A percentile compares a stretch with the other conserved stretches of the same genome.
phyloP scores from a whole-genome alignment of 768 basidiomycete species.

The Amanita polypyramis region DNA sequence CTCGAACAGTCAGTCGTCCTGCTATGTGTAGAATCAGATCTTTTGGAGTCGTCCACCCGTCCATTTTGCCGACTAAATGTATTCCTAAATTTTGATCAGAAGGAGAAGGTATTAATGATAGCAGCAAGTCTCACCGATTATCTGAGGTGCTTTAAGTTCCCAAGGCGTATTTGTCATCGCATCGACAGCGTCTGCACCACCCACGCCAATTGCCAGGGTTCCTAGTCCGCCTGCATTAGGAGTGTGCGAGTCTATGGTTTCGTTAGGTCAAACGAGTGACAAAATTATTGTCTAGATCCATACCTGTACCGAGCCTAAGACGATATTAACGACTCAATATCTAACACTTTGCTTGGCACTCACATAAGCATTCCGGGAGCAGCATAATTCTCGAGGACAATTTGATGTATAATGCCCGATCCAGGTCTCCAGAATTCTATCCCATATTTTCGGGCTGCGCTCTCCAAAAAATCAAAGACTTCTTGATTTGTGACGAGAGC shows the following conservation, averaged over 20 bases:
- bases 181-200: conserved; percentile 96
- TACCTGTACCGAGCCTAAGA: conserved; percentile 73
- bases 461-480: conserved; percentile 95
- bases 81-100: conserved; percentile 41
- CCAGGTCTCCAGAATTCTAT: conserved; percentile 99
- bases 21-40: conserved; percentile 93
- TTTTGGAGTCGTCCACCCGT: conserved; percentile 91
- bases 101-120: neutral
- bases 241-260: conserved; percentile 76
- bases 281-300: neutral
- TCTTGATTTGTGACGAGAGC: conserved; percentile 88
- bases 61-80: conserved; percentile 78
- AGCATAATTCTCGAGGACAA: conserved; percentile 95
- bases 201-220: conserved; percentile 96
- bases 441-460: conserved; percentile 81
- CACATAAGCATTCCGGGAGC: conserved; percentile 92
- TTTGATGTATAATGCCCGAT: conserved; percentile 95
- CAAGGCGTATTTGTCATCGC: conserved; percentile 97
- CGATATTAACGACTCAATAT: conserved; percentile 4
- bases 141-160: conserved; percentile 88
- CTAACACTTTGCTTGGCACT: conserved; percentile 13
- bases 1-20: conserved; percentile 87
- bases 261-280: neutral
- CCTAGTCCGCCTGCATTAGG: conserved; percentile 98
- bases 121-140: conserved; percentile 44